Evolutionary conservation across 2,329 filamentous ascomycete genomes (phyloP).

Genomic region (Thermochaetoides dissita): DNA sequence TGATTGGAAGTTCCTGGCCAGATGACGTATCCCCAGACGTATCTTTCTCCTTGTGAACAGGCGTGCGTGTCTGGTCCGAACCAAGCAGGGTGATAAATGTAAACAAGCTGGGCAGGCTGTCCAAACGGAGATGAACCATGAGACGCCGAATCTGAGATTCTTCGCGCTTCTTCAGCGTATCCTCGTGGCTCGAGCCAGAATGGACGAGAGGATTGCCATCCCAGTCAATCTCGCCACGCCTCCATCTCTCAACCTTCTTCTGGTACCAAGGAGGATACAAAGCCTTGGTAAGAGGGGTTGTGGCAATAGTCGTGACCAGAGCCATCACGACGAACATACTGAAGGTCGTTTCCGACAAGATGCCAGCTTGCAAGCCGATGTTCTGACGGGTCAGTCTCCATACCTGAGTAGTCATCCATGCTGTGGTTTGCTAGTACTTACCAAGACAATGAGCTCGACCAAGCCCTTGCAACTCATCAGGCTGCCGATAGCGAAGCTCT

Average conservation of each 20-base stretch:
- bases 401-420: too few relatives aligned
- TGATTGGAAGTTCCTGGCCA: slow-evolving; percentile 5
- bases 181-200: slow-evolving; percentile 13
- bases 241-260: slow-evolving; percentile 41
- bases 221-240: slow-evolving; percentile 84
- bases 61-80: slow-evolving; percentile 1
- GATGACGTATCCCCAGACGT: too few relatives aligned
- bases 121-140: slow-evolving; percentile 69
- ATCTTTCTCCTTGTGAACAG: too few relatives aligned
- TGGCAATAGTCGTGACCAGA: slow-evolving; percentile 68
- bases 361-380: slow-evolving; percentile 68
- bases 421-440: slow-evolving; percentile 27
- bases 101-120: slow-evolving; percentile 70
- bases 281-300: slow-evolving; percentile 58
- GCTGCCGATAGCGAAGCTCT: slow-evolving; percentile 74
- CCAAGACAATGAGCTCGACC: slow-evolving; percentile 86
- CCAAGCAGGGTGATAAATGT: slow-evolving; percentile 70
- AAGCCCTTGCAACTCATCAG: slow-evolving; percentile 96
- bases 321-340: slow-evolving; percentile 96
- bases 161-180: slow-evolving; percentile 19
- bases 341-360: slow-evolving; percentile 68
- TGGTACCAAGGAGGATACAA: slow-evolving; percentile 58
- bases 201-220: slow-evolving; percentile 32
- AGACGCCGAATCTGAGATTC: slow-evolving; percentile 43
- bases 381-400: slow-evolving; percentile 26